Base-by-base conservation (phyloP, 169 alveolate species). In the Cryptosporidium viatorum region DNA sequence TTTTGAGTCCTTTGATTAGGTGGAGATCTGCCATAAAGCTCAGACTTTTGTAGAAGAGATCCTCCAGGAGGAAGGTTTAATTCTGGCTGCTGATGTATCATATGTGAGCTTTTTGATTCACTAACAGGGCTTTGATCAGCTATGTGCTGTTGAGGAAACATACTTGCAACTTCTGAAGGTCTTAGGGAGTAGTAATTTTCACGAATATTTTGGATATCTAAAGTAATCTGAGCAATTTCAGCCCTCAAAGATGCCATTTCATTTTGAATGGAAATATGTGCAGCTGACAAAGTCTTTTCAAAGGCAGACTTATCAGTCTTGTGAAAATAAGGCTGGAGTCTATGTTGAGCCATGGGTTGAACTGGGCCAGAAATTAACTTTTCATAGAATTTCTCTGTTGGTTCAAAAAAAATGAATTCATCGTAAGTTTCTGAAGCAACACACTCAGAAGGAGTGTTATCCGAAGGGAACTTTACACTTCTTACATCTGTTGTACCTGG, bases 371-470 rank as follows among this genome's bases (percentile, higher is more conserved):
- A 87, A 58, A 91, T 86, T 37, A 92, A 70, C 10, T 65, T 75
- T 43, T 92, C 94, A 84, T 92, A 92, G 70, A 92, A 85, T 71
- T 91, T 68, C 31, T 92, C 94, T 3, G 91, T 58, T 0, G 94
- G 94, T 67, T 92, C 94, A 67, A 55, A 71, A 65, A 92, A 84
- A 29, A 92, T 55, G 43, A 86, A 52, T 45, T 86, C 93, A 62
- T 92, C 94, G 29, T 75, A 62, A 16, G 94, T 92, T 92, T 92
- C 85, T 16, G 85, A 65, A 26, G 73, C 84, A 18, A 67, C 91
- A 71, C 87, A 86, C 8, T 70, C 84, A 10, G 62, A 37, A 7
- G 89, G 69, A 43, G 73, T 26, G 12, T 26, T 59, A 29, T 80
- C 89, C 16, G 80, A 45, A 12, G 89, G 89, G 23, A 80, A 80